These are phyloP conservation scores for Stephania japonica DNA, from an alignment of 164 flowering plant genomes.

Conservation along the genomic window DNA sequence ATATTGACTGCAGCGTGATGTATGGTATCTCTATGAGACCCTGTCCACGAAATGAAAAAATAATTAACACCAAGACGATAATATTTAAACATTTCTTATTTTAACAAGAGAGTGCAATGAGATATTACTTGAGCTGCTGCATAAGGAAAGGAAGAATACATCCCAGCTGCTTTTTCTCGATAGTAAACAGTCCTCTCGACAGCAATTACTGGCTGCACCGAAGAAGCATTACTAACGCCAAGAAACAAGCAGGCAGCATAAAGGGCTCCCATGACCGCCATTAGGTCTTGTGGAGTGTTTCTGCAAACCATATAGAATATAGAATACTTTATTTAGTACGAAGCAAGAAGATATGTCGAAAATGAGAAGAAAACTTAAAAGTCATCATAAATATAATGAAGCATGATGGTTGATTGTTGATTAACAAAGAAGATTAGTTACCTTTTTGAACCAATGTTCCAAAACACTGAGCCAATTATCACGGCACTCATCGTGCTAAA, in stretches of 20 bases:
- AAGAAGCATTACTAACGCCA: slow-evolving; percentile 74
- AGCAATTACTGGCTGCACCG: slow-evolving; percentile 79
- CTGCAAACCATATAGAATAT: slow-evolving; percentile 27
- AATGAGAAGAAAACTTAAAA: background rate
- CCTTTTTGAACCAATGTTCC: slow-evolving; percentile 81
- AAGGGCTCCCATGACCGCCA: slow-evolving; percentile 70
- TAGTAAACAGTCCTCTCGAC: slow-evolving; percentile 89
- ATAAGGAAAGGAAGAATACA: slow-evolving; percentile 78
- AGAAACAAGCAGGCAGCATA: slow-evolving; percentile 69
- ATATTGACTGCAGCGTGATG: slow-evolving; percentile 50
- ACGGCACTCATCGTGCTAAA: slow-evolving; percentile 55
- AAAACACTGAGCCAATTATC: slow-evolving; percentile 70
- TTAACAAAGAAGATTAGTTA: slow-evolving; percentile 14
- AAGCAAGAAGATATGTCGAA: background rate
- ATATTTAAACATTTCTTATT: background rate
- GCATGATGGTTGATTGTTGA: background rate
- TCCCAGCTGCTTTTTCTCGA: slow-evolving; percentile 85
- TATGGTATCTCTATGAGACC: slow-evolving; percentile 91
- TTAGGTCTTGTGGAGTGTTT: slow-evolving; percentile 41
- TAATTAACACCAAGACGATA: background rate
- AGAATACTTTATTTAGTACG: background rate
- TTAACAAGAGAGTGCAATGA: slow-evolving; percentile 1
- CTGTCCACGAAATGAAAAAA: slow-evolving; percentile 28
- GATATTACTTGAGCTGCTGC: slow-evolving; percentile 72
- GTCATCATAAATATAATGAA: background rate